phyloP scores from a whole-genome alignment of 75 land plant genomes.

The Pinus taeda region DNA sequence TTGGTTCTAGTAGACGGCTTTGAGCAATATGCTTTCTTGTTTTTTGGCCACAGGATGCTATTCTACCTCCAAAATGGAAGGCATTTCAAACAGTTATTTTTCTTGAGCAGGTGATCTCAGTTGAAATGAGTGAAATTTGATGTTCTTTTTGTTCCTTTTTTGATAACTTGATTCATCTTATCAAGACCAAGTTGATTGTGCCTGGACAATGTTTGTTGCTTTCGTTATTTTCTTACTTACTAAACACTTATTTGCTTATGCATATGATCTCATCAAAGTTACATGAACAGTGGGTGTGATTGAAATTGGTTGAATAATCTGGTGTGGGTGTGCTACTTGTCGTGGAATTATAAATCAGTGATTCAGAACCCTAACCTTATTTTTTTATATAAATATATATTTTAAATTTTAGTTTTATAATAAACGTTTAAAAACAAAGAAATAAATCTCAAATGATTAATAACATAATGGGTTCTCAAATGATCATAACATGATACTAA shows the following conservation, averaged over 20 bases:
- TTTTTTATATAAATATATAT: too few species aligned
- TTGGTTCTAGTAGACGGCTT: neutral
- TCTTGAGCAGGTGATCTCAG: slow-evolving; percentile 38
- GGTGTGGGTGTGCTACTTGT: too few species aligned
- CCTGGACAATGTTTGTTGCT: too few species aligned
- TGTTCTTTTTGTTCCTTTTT: neutral
- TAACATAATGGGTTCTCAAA: too few species aligned
- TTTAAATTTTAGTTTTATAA: too few species aligned
- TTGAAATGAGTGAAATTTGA: neutral
- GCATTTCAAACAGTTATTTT: slow-evolving; percentile 66
- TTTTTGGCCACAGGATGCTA: slow-evolving; percentile 47
- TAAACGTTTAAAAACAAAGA: too few species aligned
- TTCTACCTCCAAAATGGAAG: slow-evolving; percentile 60
- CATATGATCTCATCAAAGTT: neutral
- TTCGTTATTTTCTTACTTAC: neutral
- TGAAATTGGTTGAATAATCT: too few species aligned
- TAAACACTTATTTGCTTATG: neutral
- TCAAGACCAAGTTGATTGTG: neutral
- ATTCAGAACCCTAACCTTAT: too few species aligned
- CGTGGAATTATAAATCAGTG: too few species aligned
- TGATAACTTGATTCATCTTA: neutral
- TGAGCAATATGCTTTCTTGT: neutral
- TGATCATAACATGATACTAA: too few species aligned
- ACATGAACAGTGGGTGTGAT: neutral
- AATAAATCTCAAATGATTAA: too few species aligned